Evolutionary conservation across 169 alveolate genomes (phyloP), one percentile per base, ranked within the genome.

Genomic region (Eimeria praecox): DNA sequence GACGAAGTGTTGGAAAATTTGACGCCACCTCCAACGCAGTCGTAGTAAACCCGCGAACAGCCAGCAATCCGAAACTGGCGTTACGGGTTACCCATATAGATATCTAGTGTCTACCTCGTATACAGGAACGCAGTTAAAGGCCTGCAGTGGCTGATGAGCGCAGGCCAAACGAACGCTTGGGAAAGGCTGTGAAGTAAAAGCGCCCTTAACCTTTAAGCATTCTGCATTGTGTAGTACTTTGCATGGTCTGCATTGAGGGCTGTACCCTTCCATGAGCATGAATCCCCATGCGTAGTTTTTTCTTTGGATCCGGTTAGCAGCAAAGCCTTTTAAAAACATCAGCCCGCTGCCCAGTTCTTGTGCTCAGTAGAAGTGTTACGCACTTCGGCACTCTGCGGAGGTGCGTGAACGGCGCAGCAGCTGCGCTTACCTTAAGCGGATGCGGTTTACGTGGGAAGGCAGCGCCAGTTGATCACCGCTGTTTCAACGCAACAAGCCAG

Each of bases 1-100:
- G 83, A 88, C 54, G 96, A 95, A 64, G 71, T 95, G 20, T 62
- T 88, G 82, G 95, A 88, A 35, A 92, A 92, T 54, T 73, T 92
- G 52, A 92, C 95, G 59, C 95, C 95, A 27, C 85, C 69, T 10
- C 90, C 27, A 54, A 24, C 80, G 66, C 85, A 52, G 94, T 40
- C 94, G 12, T 40, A 62, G 93, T 83, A 66, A 83, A 54, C 80
- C 42, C 30, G 80, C 16, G 46, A 69, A 69, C n/a, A 33, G 46
- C 80, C 49, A 69, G 49, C 24, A 69, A n/a, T 12, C 30, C n/a
- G 49, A 44, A 69, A 49, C 35, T 69, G 80, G 49, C 44, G 49
- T 69, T 64, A 16, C n/a, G 44, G 49, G 80, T 44, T 42, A 66
- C 24, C 77, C 42, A 66, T 6, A 59, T 3, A n/a, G n/a, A n/a